Percentiles rank a stretch among this genome's conserved stretches.
Evolutionary conservation across 1,139 yeast genomes (phyloP).

Genomic region (Cylindricascospora bacillispora): DNA sequence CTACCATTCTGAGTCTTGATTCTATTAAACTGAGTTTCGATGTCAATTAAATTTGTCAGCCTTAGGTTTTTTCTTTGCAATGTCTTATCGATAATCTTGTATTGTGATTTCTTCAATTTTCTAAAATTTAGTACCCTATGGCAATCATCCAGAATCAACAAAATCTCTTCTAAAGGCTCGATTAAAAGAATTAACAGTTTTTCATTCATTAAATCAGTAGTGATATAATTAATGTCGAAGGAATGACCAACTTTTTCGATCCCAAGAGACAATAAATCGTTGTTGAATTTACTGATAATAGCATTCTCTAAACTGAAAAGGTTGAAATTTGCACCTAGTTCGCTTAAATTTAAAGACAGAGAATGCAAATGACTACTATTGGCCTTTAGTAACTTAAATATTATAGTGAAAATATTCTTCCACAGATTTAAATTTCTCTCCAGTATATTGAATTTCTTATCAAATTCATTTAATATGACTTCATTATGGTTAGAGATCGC

Average conservation of each 20-base stretch:
- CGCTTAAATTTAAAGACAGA: conserved; percentile 31
- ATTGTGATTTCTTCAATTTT: conserved; percentile 56
- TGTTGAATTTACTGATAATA: conserved; percentile 20
- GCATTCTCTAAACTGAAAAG: conserved; percentile 60
- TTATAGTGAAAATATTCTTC: conserved; percentile 45
- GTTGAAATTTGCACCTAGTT: conserved; percentile 41
- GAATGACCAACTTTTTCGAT: conserved; percentile 80
- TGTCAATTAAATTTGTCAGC: conserved; percentile 16
- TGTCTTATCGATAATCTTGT: conserved; percentile 34
- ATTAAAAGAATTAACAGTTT: conserved; percentile 58
- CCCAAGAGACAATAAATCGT: conserved; percentile 29
- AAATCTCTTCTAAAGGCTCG: conserved; percentile 76
- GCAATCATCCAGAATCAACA: conserved; percentile 63
- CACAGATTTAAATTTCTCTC: conserved; percentile 45
- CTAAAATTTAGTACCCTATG: conserved; percentile 59
- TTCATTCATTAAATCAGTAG: conserved; percentile 56
- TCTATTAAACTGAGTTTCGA: too few relatives aligned
- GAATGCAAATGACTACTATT: conserved; percentile 33
- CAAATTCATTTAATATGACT: conserved; percentile 6
- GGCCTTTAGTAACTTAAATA: conserved; percentile 44
- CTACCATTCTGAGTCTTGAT: too few relatives aligned
- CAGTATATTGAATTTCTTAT: conserved; percentile 38
- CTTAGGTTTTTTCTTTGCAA: conserved; percentile 24
- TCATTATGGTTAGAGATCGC: background rate
- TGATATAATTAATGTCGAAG: conserved; percentile 64